Conservation (phyloP, 2,329 filamentous ascomycete genomes). For the Dactylellina haptotyla region DNA sequence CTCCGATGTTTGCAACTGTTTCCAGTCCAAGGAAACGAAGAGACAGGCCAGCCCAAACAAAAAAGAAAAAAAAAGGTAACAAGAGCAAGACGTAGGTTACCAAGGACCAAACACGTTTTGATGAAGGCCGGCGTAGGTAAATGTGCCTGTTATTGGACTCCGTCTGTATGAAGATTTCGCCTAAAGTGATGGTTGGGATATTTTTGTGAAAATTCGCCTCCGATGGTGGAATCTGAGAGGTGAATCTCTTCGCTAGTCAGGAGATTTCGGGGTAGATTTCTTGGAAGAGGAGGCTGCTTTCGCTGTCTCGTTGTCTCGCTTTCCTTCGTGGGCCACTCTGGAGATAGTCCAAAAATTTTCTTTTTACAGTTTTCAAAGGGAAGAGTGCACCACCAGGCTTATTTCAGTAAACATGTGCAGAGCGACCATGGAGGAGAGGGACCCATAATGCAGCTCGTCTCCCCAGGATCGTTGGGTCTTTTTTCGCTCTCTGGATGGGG, state of each 20-base stretch:
- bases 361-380: constrained; percentile 24
- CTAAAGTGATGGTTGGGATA: constrained; percentile 44
- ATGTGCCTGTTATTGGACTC: constrained; percentile 4
- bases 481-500: constrained; percentile 28
- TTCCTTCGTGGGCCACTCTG: constrained; percentile 6
- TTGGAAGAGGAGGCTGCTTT: constrained; percentile 12
- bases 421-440: constrained; percentile 17
- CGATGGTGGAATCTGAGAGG: constrained; percentile 17
- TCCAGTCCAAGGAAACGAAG: constrained; percentile 30
- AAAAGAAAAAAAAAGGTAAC: constrained; percentile 31
- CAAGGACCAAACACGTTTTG: constrained; percentile 21
- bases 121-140: too few species aligned
- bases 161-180: constrained; percentile 46
- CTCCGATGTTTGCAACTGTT: constrained; percentile 42
- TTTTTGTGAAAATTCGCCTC: constrained; percentile 31
- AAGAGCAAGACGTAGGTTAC: background rate
- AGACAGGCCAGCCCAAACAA: constrained; percentile 18
- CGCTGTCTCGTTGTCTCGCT: too few species aligned
- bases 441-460: constrained; percentile 46
- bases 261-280: constrained; percentile 32
- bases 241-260: constrained; percentile 21
- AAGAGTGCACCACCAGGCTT: constrained; percentile 28
- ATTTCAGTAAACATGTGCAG: constrained; percentile 31
- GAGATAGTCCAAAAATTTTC: constrained; percentile 5
- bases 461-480: constrained; percentile 39